Conservation (phyloP, 345 rosid genomes). For the Geranium rotundifolium region DNA sequence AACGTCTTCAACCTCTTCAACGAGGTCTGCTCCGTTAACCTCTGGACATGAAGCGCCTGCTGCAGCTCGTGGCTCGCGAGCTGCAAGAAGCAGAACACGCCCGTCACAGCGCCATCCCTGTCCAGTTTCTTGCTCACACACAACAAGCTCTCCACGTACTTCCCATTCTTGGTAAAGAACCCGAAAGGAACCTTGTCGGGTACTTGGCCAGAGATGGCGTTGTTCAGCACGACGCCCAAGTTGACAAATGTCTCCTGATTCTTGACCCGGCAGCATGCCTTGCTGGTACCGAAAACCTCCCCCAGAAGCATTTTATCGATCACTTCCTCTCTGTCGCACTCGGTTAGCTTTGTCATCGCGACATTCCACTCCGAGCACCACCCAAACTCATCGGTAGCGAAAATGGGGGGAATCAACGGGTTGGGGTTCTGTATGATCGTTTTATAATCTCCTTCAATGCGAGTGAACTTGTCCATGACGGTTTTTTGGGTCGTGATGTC, state of each 20-base stretch:
- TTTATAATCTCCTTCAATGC: conserved; percentile 95
- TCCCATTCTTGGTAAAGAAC: conserved; percentile 58
- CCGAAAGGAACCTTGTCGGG: conserved; percentile 72
- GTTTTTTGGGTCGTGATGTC: conserved; percentile 88
- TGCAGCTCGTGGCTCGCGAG: conserved; percentile 89
- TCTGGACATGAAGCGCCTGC: conserved; percentile 81
- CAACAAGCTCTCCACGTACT: conserved; percentile 68
- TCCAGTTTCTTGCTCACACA: conserved; percentile 76
- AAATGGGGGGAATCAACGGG: conserved; percentile 90
- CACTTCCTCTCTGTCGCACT: conserved; percentile 77
- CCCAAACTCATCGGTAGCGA: conserved; percentile 82
- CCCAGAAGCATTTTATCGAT: conserved; percentile 77
- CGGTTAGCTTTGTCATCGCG: conserved; percentile 74
- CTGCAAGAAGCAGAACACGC: conserved; percentile 91
- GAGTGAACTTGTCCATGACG: conserved; percentile 91
- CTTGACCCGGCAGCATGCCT: conserved; percentile 68
- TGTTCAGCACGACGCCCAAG: conserved; percentile 66
- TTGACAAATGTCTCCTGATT: conserved; percentile 72
- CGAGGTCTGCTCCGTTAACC: conserved; percentile 72
- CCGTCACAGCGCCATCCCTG: conserved; percentile 60
- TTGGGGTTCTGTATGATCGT: conserved; percentile 86
- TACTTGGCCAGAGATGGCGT: conserved; percentile 60
- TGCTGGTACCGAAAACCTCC: conserved; percentile 71
- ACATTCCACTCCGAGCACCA: conserved; percentile 99
- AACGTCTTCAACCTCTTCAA: conserved; percentile 57